phyloP scores from a whole-genome alignment of 345 rosid species.

The Ricinus communis region DNA sequence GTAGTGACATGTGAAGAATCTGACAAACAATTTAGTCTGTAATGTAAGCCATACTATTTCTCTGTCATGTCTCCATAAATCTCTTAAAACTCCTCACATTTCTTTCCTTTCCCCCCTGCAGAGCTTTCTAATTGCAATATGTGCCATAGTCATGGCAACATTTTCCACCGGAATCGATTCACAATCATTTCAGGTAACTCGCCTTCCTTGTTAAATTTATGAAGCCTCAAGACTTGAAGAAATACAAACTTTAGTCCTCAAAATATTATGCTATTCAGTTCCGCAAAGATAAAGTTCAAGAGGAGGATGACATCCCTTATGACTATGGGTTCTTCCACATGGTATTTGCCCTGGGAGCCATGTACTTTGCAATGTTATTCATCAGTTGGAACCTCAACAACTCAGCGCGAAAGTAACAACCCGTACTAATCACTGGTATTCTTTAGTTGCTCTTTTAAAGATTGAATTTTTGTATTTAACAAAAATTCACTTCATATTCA shows the following conservation, averaged over 20 bases:
- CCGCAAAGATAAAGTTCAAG: slow-evolving; percentile 48
- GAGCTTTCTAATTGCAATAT: slow-evolving; percentile 82
- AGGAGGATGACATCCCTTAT: slow-evolving; percentile 71
- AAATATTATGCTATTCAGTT: slow-evolving; percentile 56
- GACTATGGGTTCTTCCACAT: slow-evolving; percentile 81
- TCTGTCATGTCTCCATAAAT: neutral
- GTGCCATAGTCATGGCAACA: slow-evolving; percentile 83
- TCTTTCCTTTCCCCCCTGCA: slow-evolving; percentile 18
- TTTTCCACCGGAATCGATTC: slow-evolving; percentile 94
- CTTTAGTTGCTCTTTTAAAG: neutral
- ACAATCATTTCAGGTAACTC: slow-evolving; percentile 68
- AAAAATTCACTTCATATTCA: neutral
- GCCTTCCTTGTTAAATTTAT: neutral
- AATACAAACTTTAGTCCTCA: neutral
- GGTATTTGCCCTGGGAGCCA: slow-evolving; percentile 81
- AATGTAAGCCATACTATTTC: neutral
- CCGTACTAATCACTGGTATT: neutral
- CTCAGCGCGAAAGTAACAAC: slow-evolving; percentile 53
- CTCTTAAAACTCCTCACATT: neutral
- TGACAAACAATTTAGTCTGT: neutral
- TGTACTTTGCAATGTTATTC: slow-evolving; percentile 93
- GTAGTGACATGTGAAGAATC: no score
- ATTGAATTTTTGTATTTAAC: neutral
- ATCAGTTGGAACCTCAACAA: slow-evolving; percentile 76
- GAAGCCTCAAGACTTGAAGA: neutral